Conservation (phyloP, 169 alveolate species). For the Eimeria zaria region DNA sequence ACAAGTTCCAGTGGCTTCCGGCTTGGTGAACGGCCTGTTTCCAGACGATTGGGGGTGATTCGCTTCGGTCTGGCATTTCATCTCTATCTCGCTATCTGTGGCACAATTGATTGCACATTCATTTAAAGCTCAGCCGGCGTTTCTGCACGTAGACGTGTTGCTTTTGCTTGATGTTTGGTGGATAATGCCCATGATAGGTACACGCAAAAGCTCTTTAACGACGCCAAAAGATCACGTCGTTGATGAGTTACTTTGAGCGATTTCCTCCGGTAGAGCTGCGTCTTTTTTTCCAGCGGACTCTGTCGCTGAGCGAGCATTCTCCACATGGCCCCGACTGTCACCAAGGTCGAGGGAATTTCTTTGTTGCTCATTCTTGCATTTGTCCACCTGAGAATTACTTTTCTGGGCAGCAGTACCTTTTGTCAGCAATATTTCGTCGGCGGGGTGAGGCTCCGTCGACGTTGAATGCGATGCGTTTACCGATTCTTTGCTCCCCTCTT, state of each 20-base stretch:
- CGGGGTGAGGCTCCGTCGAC: neutral
- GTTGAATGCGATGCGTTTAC: neutral
- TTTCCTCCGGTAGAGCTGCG: neutral
- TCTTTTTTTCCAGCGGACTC: neutral
- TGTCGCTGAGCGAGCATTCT: neutral
- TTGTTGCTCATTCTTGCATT: neutral
- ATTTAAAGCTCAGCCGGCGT: neutral
- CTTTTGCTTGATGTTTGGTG: neutral
- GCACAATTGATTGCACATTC: neutral
- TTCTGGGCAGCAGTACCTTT: neutral
- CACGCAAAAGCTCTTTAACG: neutral
- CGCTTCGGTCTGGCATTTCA: neutral
- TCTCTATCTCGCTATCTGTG: neutral
- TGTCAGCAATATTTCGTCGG: neutral
- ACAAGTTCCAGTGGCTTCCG: neutral
- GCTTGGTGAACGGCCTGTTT: neutral
- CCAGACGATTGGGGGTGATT: neutral
- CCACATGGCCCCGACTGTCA: neutral
- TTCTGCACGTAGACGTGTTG: neutral
- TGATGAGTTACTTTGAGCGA: constrained; percentile 14
- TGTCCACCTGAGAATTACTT: neutral
- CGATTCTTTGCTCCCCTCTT: neutral
- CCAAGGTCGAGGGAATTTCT: neutral
- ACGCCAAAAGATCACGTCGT: neutral
- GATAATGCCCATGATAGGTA: neutral